A percentile compares a stretch with the other conserved stretches of the same genome.
phyloP scores from a whole-genome alignment of 2,329 filamentous ascomycete genomes.

The Ascochyta lentis region DNA sequence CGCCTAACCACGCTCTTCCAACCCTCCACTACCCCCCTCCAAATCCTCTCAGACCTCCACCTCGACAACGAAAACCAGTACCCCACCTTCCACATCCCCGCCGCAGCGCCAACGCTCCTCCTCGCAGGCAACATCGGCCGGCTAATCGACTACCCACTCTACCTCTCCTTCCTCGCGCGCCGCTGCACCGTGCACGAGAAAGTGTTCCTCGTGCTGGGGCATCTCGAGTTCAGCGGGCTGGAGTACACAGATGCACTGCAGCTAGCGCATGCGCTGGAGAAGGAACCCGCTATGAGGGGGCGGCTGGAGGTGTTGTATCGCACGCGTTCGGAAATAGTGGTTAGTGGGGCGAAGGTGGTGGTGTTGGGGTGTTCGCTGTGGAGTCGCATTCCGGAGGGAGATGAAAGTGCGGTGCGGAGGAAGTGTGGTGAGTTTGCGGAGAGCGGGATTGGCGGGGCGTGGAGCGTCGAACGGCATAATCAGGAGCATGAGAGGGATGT shows the following conservation, averaged over 20 bases:
- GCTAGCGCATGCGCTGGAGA: slow-evolving; percentile 35
- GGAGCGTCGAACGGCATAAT: slow-evolving; percentile 61
- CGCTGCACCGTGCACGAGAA: slow-evolving; percentile 39
- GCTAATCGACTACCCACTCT: slow-evolving; percentile 41
- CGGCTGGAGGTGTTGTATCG: slow-evolving; percentile 56
- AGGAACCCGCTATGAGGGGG: slow-evolving; percentile 36
- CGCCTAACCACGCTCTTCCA: slow-evolving; percentile 36
- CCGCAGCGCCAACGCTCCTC: slow-evolving; percentile 36
- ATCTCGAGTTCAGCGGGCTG: slow-evolving; percentile 38
- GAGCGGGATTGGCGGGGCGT: slow-evolving; percentile 53
- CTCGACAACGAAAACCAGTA: slow-evolving; percentile 40
- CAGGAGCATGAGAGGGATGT: slow-evolving; percentile 56
- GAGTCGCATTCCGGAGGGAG: slow-evolving; percentile 56
- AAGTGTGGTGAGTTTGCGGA: slow-evolving; percentile 61
- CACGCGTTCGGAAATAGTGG: slow-evolving; percentile 51
- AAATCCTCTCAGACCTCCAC: slow-evolving; percentile 44
- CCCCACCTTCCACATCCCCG: slow-evolving; percentile 40
- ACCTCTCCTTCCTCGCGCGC: slow-evolving; percentile 40
- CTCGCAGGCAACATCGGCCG: slow-evolving; percentile 43
- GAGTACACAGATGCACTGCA: slow-evolving; percentile 33
- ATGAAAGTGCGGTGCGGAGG: slow-evolving; percentile 49
- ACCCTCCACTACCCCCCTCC: slow-evolving; percentile 33
- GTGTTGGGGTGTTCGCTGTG: slow-evolving; percentile 66
- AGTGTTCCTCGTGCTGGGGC: slow-evolving; percentile 39
- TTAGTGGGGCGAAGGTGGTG: slow-evolving; percentile 53